Conservation (phyloP, 371 early-diverging fungal species). For the Funneliformis caledonium region DNA sequence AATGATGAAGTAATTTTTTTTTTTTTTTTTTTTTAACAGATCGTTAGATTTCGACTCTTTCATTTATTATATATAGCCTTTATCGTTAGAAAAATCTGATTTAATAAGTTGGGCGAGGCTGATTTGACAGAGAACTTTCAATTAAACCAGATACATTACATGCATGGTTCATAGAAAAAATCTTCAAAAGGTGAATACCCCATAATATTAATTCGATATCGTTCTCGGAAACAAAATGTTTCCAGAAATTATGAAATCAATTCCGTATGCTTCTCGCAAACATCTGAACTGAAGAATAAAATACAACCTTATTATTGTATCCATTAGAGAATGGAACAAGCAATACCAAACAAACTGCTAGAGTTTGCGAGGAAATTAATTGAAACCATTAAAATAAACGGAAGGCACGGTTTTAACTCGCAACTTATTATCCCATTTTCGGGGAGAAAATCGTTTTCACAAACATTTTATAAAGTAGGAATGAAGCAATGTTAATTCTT, state of each 20-base stretch:
- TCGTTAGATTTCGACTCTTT: too few species aligned
- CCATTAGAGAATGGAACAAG: slow-evolving; percentile 43
- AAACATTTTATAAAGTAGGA: neutral
- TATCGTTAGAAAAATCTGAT: too few species aligned
- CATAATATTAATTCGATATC: slow-evolving; percentile 28
- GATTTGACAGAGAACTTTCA: neutral
- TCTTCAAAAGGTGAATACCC: neutral
- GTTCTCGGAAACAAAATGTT: slow-evolving; percentile 1
- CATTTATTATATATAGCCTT: too few species aligned
- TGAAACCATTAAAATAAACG: neutral
- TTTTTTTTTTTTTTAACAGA: too few species aligned
- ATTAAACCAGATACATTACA: slow-evolving; percentile 8
- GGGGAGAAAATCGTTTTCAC: neutral
- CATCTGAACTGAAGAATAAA: neutral
- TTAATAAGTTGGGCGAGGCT: neutral
- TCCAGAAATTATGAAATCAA: neutral
- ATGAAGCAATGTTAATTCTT: slow-evolving; percentile 33
- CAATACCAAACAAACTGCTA: slow-evolving; percentile 1
- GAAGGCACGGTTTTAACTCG: slow-evolving; percentile 35
- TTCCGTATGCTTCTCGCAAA: slow-evolving; percentile 23
- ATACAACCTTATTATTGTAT: slow-evolving; percentile 36
- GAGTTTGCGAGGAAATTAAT: slow-evolving; percentile 22
- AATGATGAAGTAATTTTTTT: too few species aligned
- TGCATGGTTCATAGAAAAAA: slow-evolving; percentile 12
- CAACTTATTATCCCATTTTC: slow-evolving; percentile 39